Conservation (phyloP, 2,329 filamentous ascomycete species). For the Lachnellula arida region DNA sequence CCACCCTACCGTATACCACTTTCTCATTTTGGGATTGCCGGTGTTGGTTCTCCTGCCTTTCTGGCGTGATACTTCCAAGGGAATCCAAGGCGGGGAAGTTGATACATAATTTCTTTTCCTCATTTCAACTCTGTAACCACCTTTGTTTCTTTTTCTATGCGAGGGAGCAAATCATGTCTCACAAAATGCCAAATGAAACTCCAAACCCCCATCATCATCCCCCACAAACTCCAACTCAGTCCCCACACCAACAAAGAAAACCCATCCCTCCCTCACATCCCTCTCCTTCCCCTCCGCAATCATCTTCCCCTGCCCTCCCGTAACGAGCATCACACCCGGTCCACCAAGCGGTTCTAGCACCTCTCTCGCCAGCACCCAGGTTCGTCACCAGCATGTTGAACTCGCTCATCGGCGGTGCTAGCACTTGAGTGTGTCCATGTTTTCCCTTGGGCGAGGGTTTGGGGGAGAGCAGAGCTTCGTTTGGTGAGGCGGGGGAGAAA, state of each 20-base stretch:
- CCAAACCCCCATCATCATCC: conserved; percentile 11
- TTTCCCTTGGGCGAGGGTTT: conserved; percentile 46
- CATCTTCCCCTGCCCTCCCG: conserved; percentile 53
- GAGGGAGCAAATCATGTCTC: conserved; percentile 5
- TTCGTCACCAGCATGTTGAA: conserved; percentile 63
- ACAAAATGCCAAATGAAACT: conserved; percentile 22
- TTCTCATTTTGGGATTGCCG: conserved; percentile 20
- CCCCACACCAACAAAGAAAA: conserved; percentile 55
- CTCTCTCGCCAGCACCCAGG: conserved; percentile 56
- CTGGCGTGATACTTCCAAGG: conserved; percentile 16
- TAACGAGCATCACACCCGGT: conserved; percentile 60
- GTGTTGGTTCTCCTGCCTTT: conserved; percentile 20
- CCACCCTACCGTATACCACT: conserved; percentile 25
- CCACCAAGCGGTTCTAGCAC: conserved; percentile 50
- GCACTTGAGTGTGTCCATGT: conserved; percentile 57
- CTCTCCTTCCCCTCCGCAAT: conserved; percentile 47
- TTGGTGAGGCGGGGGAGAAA: conserved; percentile 55
- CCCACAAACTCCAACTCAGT: conserved; percentile 19
- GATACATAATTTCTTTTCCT: conserved; percentile 20
- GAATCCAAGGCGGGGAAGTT: conserved; percentile 22
- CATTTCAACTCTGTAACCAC: background rate
- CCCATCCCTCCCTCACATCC: conserved; percentile 55
- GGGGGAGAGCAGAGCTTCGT: conserved; percentile 51
- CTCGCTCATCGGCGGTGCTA: conserved; percentile 64
- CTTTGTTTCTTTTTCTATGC: background rate